Evolutionary conservation across 805 yeast genomes (phyloP), one percentile per base, ranked within the genome.

Genomic region (Candida koratica): DNA sequence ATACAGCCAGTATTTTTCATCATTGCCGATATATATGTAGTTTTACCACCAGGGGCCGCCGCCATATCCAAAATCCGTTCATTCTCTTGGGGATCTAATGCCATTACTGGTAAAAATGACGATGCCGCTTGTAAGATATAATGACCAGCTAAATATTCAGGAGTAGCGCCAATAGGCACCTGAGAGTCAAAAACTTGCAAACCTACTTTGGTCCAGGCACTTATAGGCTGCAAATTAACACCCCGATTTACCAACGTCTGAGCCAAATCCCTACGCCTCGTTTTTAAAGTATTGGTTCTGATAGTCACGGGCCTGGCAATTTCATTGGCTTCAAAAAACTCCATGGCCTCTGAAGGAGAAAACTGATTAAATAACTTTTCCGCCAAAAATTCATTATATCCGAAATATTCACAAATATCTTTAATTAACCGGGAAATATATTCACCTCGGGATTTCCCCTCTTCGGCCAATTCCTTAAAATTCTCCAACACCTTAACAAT

Each of bases 151-250:
- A 93, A 71, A 58, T 93, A 93, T 65, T 93, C 99, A 28, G 99
- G 98, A 6, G 99, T 93, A 29, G 99, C 98, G 62, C 99, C 99
- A 49, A 93, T 85, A 28, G 99, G 98, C n/a, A 93, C 97, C 61
- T 89, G 97, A 16, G 97, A 89, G 57, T 93, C 99, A 58, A 90
- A 93, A 36, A 93, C 81, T 63, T 93, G 98, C 47, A 93, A 71
- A 44, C 99, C 99, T 34, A 93, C 97, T 63, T 93, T 93, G 16
- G 97, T 88, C 99, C 99, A 93, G 27, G 84, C 69, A 34, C 97
- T 97, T 51, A 93, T 87, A 29, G 97, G 97, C 64, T 93, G 97
- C 50, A 93, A 71, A 57, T 93, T 93, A 44, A 90, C 98, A 58
- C 98, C 98, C 54, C 96, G 80, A 63, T 90, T 90, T 38, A 90